Percentiles rank a stretch among this genome's conserved stretches.
phyloP scores from a whole-genome alignment of 202 grass and related monocot genomes.

The Saccharum hybrid region DNA sequence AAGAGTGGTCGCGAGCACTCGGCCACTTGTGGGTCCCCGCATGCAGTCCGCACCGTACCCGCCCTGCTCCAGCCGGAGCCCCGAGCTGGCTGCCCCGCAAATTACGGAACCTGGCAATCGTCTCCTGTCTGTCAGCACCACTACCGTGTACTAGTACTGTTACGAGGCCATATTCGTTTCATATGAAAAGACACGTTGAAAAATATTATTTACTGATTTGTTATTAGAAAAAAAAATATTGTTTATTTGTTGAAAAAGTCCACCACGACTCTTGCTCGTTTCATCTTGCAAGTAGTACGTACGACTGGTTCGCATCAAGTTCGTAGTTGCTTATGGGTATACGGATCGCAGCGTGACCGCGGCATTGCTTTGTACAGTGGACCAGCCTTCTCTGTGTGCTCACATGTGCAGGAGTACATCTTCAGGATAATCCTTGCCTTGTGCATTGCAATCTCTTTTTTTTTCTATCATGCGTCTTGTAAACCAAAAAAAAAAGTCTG shows the following conservation, averaged over 20 bases:
- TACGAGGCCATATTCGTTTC: no score
- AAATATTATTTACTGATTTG: no score
- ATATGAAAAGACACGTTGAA: no score
- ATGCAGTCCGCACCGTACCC: background rate
- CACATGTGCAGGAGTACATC: background rate
- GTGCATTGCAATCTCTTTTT: background rate
- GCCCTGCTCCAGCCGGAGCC: background rate
- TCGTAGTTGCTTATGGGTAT: background rate
- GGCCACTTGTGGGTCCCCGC: background rate
- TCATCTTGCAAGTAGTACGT: background rate
- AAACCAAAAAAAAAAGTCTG: background rate
- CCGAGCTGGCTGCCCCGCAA: background rate
- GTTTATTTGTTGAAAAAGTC: no score
- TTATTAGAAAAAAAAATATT: no score
- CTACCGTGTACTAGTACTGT: no score
- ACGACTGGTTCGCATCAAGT: background rate
- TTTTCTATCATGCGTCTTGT: background rate
- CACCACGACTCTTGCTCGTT: background rate
- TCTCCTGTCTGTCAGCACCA: background rate
- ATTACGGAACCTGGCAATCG: background rate
- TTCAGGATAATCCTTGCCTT: background rate
- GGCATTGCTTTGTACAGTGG: background rate
- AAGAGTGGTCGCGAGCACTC: conserved; percentile 9
- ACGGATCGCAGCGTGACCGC: background rate
- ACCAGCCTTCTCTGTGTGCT: no score